Evolutionary conservation across 352 stramenopile species (phyloP).

Genomic region (Phytophthora sp.): DNA sequence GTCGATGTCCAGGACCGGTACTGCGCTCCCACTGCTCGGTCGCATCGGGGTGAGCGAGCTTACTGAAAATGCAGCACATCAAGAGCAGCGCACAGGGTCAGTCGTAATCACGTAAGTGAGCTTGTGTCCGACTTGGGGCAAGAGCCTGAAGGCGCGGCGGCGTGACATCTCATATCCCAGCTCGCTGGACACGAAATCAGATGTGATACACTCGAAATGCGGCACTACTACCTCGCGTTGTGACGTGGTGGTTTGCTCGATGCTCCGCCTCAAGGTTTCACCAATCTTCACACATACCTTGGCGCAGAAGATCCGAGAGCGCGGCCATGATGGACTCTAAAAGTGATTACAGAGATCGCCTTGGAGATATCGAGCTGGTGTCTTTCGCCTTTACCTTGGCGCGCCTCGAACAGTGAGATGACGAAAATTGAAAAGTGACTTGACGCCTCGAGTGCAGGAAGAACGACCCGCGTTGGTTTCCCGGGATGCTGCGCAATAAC

Average conservation of each 20-base stretch:
- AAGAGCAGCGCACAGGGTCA: not conserved
- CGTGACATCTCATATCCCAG: constrained; percentile 38
- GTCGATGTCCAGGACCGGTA: constrained; percentile 6
- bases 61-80: constrained; percentile 20
- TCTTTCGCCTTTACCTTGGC: too few species aligned
- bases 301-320: not conserved
- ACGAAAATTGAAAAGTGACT: constrained; percentile 6
- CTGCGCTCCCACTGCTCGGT: constrained; percentile 16
- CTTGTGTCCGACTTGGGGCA: not conserved
- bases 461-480: constrained; percentile 2
- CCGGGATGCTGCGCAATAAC: constrained; percentile 4
- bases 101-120: constrained; percentile 18
- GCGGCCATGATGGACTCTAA: not conserved
- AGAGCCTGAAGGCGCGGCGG: constrained; percentile 12
- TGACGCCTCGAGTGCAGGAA: not conserved
- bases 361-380: not conserved
- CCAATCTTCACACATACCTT: constrained; percentile 3
- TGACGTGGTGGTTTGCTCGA: not conserved
- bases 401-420: too few species aligned
- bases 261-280: constrained; percentile 9
- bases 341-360: not conserved
- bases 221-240: not conserved
- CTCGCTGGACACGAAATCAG: constrained; percentile 22
- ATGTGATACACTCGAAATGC: constrained; percentile 26
- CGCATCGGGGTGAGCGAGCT: constrained; percentile 21